Evolutionary conservation across 257 asterid genomes (phyloP).

Genomic region (Henckelia pumila): DNA sequence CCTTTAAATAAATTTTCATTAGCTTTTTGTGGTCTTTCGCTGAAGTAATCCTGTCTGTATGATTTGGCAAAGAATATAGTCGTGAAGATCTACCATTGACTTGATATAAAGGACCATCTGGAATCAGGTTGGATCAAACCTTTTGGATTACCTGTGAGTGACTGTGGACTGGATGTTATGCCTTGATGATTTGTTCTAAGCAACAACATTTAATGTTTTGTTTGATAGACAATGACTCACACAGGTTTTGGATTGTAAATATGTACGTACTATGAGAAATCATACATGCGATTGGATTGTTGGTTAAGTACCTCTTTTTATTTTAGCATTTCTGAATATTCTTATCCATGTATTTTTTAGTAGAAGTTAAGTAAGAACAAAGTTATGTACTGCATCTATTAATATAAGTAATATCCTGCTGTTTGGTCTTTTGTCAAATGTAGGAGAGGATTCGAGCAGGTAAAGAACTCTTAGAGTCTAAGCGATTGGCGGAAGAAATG

Average conservation of each 20-base stretch:
- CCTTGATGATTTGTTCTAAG: too few species aligned
- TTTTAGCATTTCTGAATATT: neutral
- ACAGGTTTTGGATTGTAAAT: neutral
- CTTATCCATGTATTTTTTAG: neutral
- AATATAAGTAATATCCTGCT: constrained; percentile 3
- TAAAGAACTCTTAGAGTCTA: constrained; percentile 47
- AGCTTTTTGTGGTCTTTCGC: too few species aligned
- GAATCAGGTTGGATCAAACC: neutral
- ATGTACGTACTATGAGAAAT: neutral
- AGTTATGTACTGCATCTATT: neutral
- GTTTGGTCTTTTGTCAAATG: constrained; percentile 15
- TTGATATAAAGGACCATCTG: too few species aligned
- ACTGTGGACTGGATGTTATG: neutral
- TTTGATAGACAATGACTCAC: neutral
- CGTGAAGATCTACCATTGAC: too few species aligned
- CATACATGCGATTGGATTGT: neutral
- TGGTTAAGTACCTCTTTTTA: neutral
- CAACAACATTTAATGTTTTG: too few species aligned
- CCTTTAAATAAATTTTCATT: neutral
- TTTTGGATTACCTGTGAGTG: neutral
- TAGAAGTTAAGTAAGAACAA: neutral
- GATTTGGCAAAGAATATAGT: too few species aligned
- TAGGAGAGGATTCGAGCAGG: constrained; percentile 65
- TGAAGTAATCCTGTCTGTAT: too few species aligned
- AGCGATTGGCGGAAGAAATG: constrained; percentile 55